These are phyloP conservation scores for Leptoxyphium fumago DNA, from an alignment of 2,329 filamentous ascomycete genomes.

Conservation along the genomic window DNA sequence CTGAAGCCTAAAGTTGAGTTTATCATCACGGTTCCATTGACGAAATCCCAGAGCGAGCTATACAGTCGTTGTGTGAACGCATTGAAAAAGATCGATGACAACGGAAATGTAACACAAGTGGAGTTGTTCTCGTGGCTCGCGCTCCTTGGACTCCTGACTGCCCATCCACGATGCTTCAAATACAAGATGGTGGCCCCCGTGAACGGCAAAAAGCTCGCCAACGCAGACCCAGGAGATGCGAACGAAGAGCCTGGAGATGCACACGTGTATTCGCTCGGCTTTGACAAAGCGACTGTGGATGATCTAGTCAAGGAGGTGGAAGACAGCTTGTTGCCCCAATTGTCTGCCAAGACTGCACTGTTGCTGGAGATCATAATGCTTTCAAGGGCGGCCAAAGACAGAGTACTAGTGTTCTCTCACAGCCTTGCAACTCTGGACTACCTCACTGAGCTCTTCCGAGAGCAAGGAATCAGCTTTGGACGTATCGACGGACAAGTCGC, in stretches of 20 bases:
- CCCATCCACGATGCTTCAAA: constrained; percentile 41
- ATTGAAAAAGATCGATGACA: constrained; percentile 16
- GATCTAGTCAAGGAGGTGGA: constrained; percentile 19
- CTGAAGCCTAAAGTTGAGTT: constrained; percentile 70
- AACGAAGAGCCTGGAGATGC: constrained; percentile 13
- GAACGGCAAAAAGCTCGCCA: constrained; percentile 4
- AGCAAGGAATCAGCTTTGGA: constrained; percentile 30
- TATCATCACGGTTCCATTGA: constrained; percentile 59
- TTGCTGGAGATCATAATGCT: constrained; percentile 56
- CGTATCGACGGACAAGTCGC: constrained; percentile 55
- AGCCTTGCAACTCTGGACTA: constrained; percentile 56
- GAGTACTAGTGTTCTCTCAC: constrained; percentile 68
- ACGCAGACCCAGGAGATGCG: constrained; percentile 2
- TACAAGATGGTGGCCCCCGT: constrained; percentile 32
- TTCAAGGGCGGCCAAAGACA: constrained; percentile 48
- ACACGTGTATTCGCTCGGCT: constrained; percentile 19
- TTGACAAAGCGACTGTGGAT: constrained; percentile 23
- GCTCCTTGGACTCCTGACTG: constrained; percentile 40
- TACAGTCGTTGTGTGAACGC: constrained; percentile 43
- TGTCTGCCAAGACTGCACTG: constrained; percentile 56
- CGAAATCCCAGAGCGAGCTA: constrained; percentile 44
- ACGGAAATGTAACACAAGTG: constrained; percentile 21
- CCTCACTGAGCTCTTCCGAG: constrained; percentile 42
- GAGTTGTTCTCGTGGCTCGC: constrained; percentile 41
- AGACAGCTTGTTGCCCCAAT: constrained; percentile 28